Evolutionary conservation across 192 early-diverging fungal genomes (phyloP).

Genomic region (Chytriomyces sp.): DNA sequence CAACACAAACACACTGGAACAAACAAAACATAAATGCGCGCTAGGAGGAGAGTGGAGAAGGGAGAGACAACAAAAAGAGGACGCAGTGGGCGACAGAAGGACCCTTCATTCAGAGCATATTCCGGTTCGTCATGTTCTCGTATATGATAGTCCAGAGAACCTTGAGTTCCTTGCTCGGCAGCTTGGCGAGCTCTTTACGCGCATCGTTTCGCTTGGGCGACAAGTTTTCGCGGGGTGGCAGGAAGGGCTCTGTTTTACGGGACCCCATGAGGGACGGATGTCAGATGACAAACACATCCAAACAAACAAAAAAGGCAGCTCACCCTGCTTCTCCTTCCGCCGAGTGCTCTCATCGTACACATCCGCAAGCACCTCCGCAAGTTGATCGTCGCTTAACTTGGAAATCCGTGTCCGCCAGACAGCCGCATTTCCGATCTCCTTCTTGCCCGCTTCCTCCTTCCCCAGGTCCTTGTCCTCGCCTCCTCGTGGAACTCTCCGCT

Average conservation of each 20-base stretch:
- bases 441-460: background rate
- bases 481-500: background rate
- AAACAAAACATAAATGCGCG: background rate
- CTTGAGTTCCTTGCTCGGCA: constrained; percentile 33
- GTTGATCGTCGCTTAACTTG: constrained; percentile 31
- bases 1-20: background rate
- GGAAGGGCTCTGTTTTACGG: constrained; percentile 17
- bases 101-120: constrained; percentile 17
- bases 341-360: constrained; percentile 36
- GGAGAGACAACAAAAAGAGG: background rate
- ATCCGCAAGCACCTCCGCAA: constrained; percentile 33
- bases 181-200: constrained; percentile 31
- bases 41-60: background rate
- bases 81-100: background rate
- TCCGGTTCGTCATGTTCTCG: constrained; percentile 32
- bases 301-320: background rate
- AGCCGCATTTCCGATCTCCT: constrained; percentile 15
- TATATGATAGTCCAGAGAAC: constrained; percentile 32
- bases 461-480: background rate
- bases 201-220: constrained; percentile 35
- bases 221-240: constrained; percentile 27
- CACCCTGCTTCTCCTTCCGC: constrained; percentile 32
- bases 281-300: background rate
- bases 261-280: background rate
- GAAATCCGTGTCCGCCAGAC: constrained; percentile 23